Base-by-base conservation (phyloP, 2,329 filamentous ascomycete genomes). In the Penicillium sp. region DNA sequence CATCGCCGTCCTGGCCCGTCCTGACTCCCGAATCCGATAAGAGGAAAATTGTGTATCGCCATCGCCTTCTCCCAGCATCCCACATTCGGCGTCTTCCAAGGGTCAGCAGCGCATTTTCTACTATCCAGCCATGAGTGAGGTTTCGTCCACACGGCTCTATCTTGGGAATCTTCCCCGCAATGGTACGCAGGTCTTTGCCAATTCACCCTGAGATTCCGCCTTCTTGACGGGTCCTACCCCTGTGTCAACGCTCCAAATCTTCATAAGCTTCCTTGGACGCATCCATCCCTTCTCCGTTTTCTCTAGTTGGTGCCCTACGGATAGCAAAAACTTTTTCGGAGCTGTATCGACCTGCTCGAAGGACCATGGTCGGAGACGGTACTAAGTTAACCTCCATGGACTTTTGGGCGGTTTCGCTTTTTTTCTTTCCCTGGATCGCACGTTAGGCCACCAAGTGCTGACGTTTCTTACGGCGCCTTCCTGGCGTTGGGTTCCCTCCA, bases 161-260 rank as follows among this genome's bases (percentile, higher is more conserved):
- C 81, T 97, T 79, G 93, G 93, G 77, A 97, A 97, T 80, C 88
- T 99, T 75, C 93, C 94, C 77, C 90, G 91, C 77, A 91, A 90
- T 82, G 91, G 92, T 96, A 86, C 80, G 88, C 71, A 70, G 67
- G 65, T 66, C 63, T 67, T 65, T 64, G 65, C 66, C 65, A 67
- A 64, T 64, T 62, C 61, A 65, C 62, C 55, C 56, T 63, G 55
- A 64, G 58, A 64, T 60, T 62, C 60, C 60, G 58, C 43, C 60
- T 57, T 26, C 58, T 57, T 35, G 60, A 57, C 52, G 56, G 53
- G 26, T 47, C 55, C 43, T 60, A 24, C 47, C 54, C 56, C 42
- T 55, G 56, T 57, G 28, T 54, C 49, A 57, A 53, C 55, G 51
- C 50, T 47, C 43, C 45, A 18, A 47, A 5, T 55, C 24, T 54